These are phyloP conservation scores for Russula foetens DNA, from an alignment of 768 basidiomycete species.

Conservation along the genomic window DNA sequence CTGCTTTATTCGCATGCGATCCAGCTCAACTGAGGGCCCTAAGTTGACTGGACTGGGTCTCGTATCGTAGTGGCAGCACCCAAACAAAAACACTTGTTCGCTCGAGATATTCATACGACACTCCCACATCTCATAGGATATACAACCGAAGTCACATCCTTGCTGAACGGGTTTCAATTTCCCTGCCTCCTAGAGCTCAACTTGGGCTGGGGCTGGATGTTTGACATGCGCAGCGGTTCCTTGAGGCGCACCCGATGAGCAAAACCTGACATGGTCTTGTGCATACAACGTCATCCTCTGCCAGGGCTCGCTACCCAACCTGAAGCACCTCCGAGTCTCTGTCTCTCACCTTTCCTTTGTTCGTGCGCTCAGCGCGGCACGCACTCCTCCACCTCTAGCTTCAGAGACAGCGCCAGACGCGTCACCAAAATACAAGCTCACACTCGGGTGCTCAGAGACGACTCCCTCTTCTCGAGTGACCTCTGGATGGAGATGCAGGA, in stretches of 20 bases:
- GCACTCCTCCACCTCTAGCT: no score
- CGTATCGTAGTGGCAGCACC: no score
- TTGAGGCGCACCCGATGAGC: slow-evolving; percentile 14
- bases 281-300: slow-evolving; percentile 4
- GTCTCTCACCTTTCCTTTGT: slow-evolving; percentile 16
- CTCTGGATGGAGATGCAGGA: slow-evolving; percentile 9
- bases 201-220: slow-evolving; percentile 16
- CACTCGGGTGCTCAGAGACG: slow-evolving; percentile 10
- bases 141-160: slow-evolving; percentile 1
- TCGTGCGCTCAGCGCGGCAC: slow-evolving; percentile 14
- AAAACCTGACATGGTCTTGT: slow-evolving; percentile 13
- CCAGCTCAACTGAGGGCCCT: no score
- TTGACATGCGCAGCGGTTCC: slow-evolving; percentile 13
- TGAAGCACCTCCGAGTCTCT: slow-evolving; percentile 16
- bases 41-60: no score
- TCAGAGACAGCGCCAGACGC: no score
- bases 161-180: slow-evolving; percentile 10
- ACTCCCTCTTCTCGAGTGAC: slow-evolving; percentile 16
- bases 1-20: no score
- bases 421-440: slow-evolving; percentile 2
- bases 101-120: no score
- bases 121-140: slow-evolving; percentile 16
- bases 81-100: no score
- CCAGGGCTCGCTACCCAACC: slow-evolving; percentile 2
- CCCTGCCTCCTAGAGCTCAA: slow-evolving; percentile 11